Base-by-base conservation (phyloP, 192 early-diverging fungal genomes). In the Rhizophagus clarus region DNA sequence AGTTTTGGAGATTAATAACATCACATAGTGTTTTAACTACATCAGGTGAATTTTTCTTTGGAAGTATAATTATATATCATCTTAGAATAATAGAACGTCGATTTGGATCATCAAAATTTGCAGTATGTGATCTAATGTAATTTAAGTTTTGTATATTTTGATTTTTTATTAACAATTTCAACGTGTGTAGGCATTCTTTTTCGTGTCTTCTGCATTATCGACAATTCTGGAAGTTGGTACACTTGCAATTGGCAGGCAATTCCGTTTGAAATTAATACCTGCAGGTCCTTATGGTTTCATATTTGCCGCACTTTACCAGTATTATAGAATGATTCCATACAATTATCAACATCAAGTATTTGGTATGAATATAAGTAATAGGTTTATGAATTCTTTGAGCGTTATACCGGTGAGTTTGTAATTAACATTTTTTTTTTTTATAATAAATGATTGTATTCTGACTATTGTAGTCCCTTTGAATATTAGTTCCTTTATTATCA, bases 1-100 rank as follows among this genome's bases (percentile, higher is more conserved):
- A 90, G 90, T 91, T 91, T 77, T 92, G 89, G 90, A 86, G 90
- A 45, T 70, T 91, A n/a, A 69, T 91, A 3, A 84, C 87, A 5
- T 88, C 86, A 24, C 89, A 91, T 42, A 81, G 85, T 72, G 86
- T 83, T 11, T 90, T 91, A 81, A 80, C 86, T 7, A 89, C 83
- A 42, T 88, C 89, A 14, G 84, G 88, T 3, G 90, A 93, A 74
- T 76, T 91, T 24, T 81, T 91, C n/a, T 88, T 90, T 49, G 91
- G 88, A n/a, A 82, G 86, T 14, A 62, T 93, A 40, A 68, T 91
- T 8, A 72, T 93, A 9, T 93, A 91, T 73, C 82, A 90, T 42
- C 82, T 91, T 75, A 78, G 88, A 37, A 81, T 87, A 24, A 86
- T 93, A 71, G 91, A 93, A 75, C 88, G 90, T 29, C 88, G 88